These are phyloP conservation scores for Teratosphaeria gauchensis DNA, from an alignment of 2,329 filamentous ascomycete species.

Conservation along the genomic window DNA sequence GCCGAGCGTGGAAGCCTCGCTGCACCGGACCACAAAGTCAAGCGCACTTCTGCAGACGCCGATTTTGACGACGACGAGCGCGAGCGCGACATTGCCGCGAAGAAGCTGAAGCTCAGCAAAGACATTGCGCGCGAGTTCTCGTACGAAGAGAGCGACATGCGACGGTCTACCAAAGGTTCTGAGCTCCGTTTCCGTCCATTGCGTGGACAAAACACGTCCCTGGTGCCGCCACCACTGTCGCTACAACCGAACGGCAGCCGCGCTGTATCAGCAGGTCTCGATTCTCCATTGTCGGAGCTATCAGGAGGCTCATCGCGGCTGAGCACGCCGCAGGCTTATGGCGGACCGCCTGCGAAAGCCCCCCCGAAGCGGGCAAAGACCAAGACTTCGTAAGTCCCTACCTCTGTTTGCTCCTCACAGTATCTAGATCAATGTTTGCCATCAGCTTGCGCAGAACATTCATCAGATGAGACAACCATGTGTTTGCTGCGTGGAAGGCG, in stretches of 20 bases:
- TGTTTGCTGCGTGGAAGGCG: constrained; percentile 15
- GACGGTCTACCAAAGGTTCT: constrained; percentile 9
- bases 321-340: constrained; percentile 18
- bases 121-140: constrained; percentile 19
- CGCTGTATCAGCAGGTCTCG: constrained; percentile 17
- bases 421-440: neutral
- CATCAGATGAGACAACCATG: neutral
- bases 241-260: constrained; percentile 15
- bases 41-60: constrained; percentile 28
- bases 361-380: constrained; percentile 27
- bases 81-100: constrained; percentile 19
- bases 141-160: constrained; percentile 24
- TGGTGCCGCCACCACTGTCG: constrained; percentile 15
- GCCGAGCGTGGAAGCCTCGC: constrained; percentile 20
- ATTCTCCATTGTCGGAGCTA: constrained; percentile 26
- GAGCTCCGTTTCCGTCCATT: constrained; percentile 10
- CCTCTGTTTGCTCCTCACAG: constrained; percentile 3
- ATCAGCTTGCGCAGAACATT: neutral
- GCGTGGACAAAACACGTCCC: constrained; percentile 9
- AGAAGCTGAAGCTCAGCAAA: constrained; percentile 25
- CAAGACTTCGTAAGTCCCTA: constrained; percentile 29
- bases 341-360: constrained; percentile 12
- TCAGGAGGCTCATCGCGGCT: constrained; percentile 21
- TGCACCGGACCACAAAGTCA: constrained; percentile 17
- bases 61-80: constrained; percentile 20